Evolutionary conservation across 495 filamentous ascomycete genomes (phyloP), one percentile per base, ranked within the genome.

Genomic region (Parachaetomium inaequale): DNA sequence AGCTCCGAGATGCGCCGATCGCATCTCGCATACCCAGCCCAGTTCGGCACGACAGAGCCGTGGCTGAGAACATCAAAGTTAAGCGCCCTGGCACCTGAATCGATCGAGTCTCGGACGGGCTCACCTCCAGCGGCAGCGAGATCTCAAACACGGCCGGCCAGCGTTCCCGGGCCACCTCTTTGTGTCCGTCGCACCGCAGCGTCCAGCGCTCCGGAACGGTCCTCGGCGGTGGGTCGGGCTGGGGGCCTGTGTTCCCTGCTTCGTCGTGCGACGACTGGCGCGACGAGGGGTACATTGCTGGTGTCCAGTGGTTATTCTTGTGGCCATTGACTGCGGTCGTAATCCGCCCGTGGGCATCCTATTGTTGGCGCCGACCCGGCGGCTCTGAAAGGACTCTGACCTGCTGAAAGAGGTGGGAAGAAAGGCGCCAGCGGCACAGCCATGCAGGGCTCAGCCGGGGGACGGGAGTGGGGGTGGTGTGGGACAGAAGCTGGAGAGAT

Each of bases 371-470:
- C 19, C 43, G 2, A 19, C 19, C 23, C 19, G 42, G 19, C 26
- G 17, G 21, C 17, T 3, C 28, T n/a, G 7, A 19, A 14, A 31
- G 28, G 12, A 31, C 1, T 10, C 25, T 25, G 21, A 25, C 1
- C n/a, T 49, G 46, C 28, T 32, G 49, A 52, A 32, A 31, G 26
- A 19, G 46, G 4, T 1, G 6, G 11, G 26, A 50, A 7, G 47
- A 26, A 28, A 26, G 23, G 50, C 43, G 40, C 5, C 2, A 59
- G 43, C 31, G 19, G 56, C 43, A 38, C 56, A 59, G 56, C 56
- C 29, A 58, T 58, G 55, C 53, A 25, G 21, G 55, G 56, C 56
- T 38, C 5, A 59, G 56, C 45, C n/a, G 15, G 29, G 21, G 31
- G n/a, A n/a, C n/a, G n/a, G 2, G 12, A n/a, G 56, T 38, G 56